Percentiles rank a stretch among this genome's conserved stretches.
These are phyloP conservation scores for Pleoardoris graminearum DNA, from an alignment of 2,329 filamentous ascomycete species.

Conservation along the genomic window DNA sequence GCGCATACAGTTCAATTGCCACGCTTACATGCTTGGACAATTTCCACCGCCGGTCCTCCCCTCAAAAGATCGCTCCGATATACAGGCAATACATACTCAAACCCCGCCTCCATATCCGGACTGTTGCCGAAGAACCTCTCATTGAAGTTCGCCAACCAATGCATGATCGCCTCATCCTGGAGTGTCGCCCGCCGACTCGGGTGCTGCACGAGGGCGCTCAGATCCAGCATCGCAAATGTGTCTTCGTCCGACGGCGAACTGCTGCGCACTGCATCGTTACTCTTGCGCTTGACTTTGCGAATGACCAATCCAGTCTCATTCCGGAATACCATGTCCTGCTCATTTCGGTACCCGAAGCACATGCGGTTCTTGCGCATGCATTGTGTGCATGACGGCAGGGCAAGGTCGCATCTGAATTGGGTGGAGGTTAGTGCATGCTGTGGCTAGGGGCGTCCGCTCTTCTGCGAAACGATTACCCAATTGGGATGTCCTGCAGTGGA, in stretches of 20 bases:
- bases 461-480: conserved; percentile 13
- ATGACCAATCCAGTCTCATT: conserved; percentile 22
- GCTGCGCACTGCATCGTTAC: not conserved
- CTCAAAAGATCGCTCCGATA: conserved; percentile 12
- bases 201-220: conserved; percentile 1
- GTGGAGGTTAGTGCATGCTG: conserved; percentile 1
- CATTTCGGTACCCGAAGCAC: conserved; percentile 27
- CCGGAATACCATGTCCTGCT: conserved; percentile 24
- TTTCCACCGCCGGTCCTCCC: conserved; percentile 19
- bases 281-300: conserved; percentile 14
- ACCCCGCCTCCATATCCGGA: conserved; percentile 5
- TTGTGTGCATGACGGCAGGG: conserved; percentile 24
- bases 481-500: conserved; percentile 4
- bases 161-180: conserved; percentile 18
- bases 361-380: conserved; percentile 21
- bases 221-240: not conserved
- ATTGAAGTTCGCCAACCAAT: conserved; percentile 22
- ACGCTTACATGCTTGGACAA: conserved; percentile 15
- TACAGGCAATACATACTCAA: conserved; percentile 20
- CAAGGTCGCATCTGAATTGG: conserved; percentile 22
- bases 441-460: not conserved
- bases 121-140: conserved; percentile 15
- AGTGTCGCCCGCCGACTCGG: conserved; percentile 15
- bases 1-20: not conserved
- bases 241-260: not conserved